These are phyloP conservation scores for Suillus luteus DNA, from an alignment of 768 basidiomycete species.

Conservation along the genomic window DNA sequence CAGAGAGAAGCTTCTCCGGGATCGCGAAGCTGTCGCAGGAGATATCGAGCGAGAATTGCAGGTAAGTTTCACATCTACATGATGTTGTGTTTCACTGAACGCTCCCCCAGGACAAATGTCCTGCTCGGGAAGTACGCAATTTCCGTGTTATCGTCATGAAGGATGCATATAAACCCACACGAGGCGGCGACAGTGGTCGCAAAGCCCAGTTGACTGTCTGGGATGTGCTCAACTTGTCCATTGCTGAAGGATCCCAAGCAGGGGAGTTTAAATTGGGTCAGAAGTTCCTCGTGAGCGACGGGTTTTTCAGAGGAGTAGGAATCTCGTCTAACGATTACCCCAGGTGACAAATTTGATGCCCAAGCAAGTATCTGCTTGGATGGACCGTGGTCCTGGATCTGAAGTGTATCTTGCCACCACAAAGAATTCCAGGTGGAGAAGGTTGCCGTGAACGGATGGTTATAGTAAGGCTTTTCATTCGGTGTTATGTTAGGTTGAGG, in stretches of 20 bases:
- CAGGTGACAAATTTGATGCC: slow-evolving; percentile 69
- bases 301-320: not conserved
- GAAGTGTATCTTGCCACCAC: slow-evolving; percentile 73
- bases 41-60: slow-evolving; percentile 75
- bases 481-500: not conserved
- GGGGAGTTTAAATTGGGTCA: slow-evolving; percentile 62
- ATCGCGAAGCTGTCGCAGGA: slow-evolving; percentile 50
- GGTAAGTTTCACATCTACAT: slow-evolving; percentile 43
- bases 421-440: slow-evolving; percentile 65
- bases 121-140: slow-evolving; percentile 70
- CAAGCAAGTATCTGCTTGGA: slow-evolving; percentile 70
- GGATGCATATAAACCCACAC: slow-evolving; percentile 53
- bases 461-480: not conserved
- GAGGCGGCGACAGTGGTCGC: slow-evolving; percentile 52
- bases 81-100: slow-evolving; percentile 2
- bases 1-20: slow-evolving; percentile 46
- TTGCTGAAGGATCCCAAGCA: slow-evolving; percentile 51
- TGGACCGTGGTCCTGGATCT: slow-evolving; percentile 55
- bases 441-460: slow-evolving; percentile 15
- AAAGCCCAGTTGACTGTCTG: slow-evolving; percentile 81
- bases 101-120: slow-evolving; percentile 54
- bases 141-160: slow-evolving; percentile 74
- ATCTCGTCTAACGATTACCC: not conserved
- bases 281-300: slow-evolving; percentile 59
- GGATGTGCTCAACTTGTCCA: slow-evolving; percentile 61